phyloP scores from a whole-genome alignment of 441 rosid species.

The Populus hybrid region DNA sequence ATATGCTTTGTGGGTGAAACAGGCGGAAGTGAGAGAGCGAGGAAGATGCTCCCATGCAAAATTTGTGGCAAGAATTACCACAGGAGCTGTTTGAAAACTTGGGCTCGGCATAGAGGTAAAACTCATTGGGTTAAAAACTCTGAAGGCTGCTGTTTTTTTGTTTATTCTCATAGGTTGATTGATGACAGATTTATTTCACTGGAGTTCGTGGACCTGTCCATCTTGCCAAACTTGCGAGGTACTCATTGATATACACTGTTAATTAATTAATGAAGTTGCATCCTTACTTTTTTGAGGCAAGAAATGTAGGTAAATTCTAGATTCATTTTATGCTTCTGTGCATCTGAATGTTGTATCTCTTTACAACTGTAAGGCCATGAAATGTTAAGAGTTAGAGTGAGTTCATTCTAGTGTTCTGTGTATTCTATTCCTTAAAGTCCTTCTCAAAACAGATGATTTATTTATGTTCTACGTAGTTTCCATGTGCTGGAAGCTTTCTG shows the following conservation, averaged over 20 bases:
- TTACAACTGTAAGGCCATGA: not conserved
- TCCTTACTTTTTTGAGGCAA: not conserved
- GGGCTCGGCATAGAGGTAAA: conserved; percentile 94
- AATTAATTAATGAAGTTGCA: not conserved
- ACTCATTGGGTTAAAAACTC: conserved; percentile 7
- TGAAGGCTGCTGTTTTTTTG: conserved; percentile 6
- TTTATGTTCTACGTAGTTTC: not conserved
- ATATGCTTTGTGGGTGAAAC: conserved; percentile 83
- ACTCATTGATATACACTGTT: conserved; percentile 4
- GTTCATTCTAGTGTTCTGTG: not conserved
- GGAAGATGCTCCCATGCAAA: conserved; percentile 87
- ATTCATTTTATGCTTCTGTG: not conserved
- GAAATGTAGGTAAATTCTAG: not conserved
- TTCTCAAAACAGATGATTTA: not conserved
- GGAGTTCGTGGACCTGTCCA: conserved; percentile 98
- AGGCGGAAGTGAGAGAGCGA: conserved; percentile 81
- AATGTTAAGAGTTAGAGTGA: not conserved
- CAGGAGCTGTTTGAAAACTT: conserved; percentile 75
- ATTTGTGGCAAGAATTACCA: conserved; percentile 94
- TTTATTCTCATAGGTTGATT: conserved; percentile 21
- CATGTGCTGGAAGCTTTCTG: not conserved
- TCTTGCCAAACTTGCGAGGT: conserved; percentile 95
- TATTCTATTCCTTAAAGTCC: not conserved
- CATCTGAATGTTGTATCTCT: not conserved
- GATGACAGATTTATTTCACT: conserved; percentile 77